Base-by-base conservation (phyloP, 345 rosid genomes). In the Citrus australasica region DNA sequence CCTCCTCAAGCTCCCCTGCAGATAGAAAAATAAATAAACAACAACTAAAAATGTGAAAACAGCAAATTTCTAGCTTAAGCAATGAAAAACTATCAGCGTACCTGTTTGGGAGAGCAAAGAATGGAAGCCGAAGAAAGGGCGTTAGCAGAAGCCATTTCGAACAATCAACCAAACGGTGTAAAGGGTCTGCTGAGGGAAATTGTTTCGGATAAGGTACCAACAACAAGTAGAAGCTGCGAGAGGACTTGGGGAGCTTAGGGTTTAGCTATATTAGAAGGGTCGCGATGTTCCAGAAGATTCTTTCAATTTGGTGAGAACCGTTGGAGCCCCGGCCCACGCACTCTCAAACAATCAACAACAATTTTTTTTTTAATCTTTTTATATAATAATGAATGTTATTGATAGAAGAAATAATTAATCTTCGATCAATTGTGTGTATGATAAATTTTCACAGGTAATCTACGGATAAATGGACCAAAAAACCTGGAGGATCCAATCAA, bases 31-130 rank as follows among this genome's bases (percentile, higher is more conserved):
- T 32, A 9, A 38, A 10, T 28, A 22, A 59, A 9, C 4, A 7
- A 22, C 11, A 66, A 8, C 22, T 35, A 66, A 16, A 32, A 64
- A 66, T 6, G 11, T 7, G 69, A 21, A 66, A 33, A 7, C 11
- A 66, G 3, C 51, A 46, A 46, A 35, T 35, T 33, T 33, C 69
- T 9, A 22, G 5, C 13, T n/a, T 9, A 9, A 40, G 9, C 21
- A 6, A 40, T 13, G 13, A 67, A 61, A 46, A 14, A 21, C 27
- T 4, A 53, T 17, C 19, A 46, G 9, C 30, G 14, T 30, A 92
- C 98, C 97, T 92, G 93, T 70, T 84, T 91, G 66, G 93, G 88
- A 67, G 92, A 85, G 87, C 93, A 90, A 78, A 94, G 82, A 28
- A 91, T 79, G 63, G 93, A 92, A 27, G 94, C 91, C 0, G 93